Conservation (phyloP, 441 rosid species). For the Theobroma grandiflorum region DNA sequence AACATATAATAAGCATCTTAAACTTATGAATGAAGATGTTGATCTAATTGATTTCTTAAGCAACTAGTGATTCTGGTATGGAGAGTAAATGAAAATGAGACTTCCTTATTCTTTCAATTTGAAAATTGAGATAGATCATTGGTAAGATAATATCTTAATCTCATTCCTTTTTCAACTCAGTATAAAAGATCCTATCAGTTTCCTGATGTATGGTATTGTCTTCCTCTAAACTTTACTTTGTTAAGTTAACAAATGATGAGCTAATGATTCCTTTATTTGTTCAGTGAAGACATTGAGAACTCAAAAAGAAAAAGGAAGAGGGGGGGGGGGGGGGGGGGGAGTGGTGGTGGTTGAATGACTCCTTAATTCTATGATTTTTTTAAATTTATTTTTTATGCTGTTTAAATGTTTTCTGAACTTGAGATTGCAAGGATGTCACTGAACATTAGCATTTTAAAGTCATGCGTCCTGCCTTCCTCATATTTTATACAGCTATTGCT, state of each 20-base stretch:
- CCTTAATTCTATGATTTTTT: neutral
- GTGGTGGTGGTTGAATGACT: too few relatives aligned
- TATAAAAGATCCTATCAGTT: neutral
- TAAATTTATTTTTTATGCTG: neutral
- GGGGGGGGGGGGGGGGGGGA: neutral
- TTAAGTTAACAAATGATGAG: neutral
- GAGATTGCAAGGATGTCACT: neutral
- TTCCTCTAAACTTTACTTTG: neutral
- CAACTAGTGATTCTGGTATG: slow-evolving; percentile 5
- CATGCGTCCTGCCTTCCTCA: neutral
- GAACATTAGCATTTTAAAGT: neutral
- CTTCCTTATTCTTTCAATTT: neutral
- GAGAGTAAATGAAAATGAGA: neutral
- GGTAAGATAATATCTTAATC: neutral
- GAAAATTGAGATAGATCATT: neutral
- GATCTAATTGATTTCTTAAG: neutral
- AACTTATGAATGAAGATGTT: neutral
- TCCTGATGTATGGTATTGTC: neutral
- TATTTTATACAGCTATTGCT: neutral
- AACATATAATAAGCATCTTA: neutral
- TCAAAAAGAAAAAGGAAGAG: neutral
- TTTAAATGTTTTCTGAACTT: neutral
- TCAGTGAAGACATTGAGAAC: neutral
- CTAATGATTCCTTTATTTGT: neutral
- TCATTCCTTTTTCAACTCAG: neutral